Base-by-base conservation (phyloP, 305 asterid species). In the Fraxinus velutina region DNA sequence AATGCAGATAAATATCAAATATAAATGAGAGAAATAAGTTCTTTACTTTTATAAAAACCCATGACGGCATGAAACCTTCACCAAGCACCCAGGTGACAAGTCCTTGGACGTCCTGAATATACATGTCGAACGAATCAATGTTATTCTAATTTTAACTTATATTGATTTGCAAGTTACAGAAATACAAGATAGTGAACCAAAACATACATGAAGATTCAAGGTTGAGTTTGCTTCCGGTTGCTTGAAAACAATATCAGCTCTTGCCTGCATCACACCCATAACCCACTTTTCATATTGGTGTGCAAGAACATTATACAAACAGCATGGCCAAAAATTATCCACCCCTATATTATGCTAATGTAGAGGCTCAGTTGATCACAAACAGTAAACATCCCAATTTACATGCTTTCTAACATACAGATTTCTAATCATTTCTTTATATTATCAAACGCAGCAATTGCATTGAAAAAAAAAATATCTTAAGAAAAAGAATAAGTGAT, bases 61-160 rank as follows among this genome's bases (percentile, higher is more conserved):
- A 95, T 2, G 99, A 90, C 0, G 99, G 98, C 98, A 93, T 95
- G 89, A 92, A 88, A 29, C 99, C 99, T 34, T 95, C 97, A 42
- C 94, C 97, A 82, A 95, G 97, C 82, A 93, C 97, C 99, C 99
- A 95, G 78, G 96, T 93, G 74, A 90, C 94, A 79, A 93, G 96
- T 72, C 97, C 98, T 89, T 95, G 99, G 60, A 93, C 94, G 50
- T 95, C 98, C 99, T 95, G 87, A 52, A 79, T 76, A 42, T 86
- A 55, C 78, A 83, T 10, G 60, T 32, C 52, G 44, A 81, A 86
- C 36, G 80, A 62, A 47, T 44, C 57, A 80, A 24, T 12, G 30
- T 10, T 24, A 10, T 64, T 64, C 83, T 55, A 29, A 12, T 13
- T 13, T 78, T 30, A 29, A 60, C 10, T 68, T 24, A 71, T 74